Evolutionary conservation across 305 asterid species (phyloP).

Genomic region (Andrographis paniculata): DNA sequence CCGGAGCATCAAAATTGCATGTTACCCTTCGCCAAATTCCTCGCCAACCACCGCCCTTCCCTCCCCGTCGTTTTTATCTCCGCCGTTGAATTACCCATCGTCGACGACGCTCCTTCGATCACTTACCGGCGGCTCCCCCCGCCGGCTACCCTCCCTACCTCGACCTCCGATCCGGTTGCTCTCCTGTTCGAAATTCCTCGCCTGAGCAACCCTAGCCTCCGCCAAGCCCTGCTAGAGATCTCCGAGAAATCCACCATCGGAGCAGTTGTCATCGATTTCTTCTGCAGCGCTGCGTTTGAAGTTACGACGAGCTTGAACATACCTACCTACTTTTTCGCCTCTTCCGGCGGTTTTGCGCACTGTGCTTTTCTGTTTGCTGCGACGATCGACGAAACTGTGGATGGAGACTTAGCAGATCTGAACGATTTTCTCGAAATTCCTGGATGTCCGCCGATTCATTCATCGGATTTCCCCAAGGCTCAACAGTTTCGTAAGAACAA

Average conservation of each 20-base stretch:
- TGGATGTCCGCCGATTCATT: slow-evolving; percentile 22
- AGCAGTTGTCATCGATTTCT: slow-evolving; percentile 36
- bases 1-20: slow-evolving; percentile 30
- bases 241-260: slow-evolving; percentile 19
- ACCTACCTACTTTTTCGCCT: slow-evolving; percentile 34
- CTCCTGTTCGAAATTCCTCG: slow-evolving; percentile 32
- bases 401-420: slow-evolving; percentile 7
- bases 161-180: slow-evolving; percentile 18
- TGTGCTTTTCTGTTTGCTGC: slow-evolving; percentile 20
- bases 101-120: slow-evolving; percentile 21
- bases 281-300: slow-evolving; percentile 31
- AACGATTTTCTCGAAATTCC: slow-evolving; percentile 22
- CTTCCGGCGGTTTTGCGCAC: slow-evolving; percentile 22
- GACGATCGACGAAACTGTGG: slow-evolving; percentile 15
- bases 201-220: slow-evolving; percentile 25
- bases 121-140: slow-evolving; percentile 28
- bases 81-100: slow-evolving; percentile 13
- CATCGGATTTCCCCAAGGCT: slow-evolving; percentile 22
- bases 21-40: slow-evolving; percentile 22
- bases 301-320: slow-evolving; percentile 23
- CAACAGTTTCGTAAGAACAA: slow-evolving; percentile 16
- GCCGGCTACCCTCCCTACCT: slow-evolving; percentile 16
- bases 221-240: slow-evolving; percentile 25
- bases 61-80: slow-evolving; percentile 19
- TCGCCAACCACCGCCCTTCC: slow-evolving; percentile 30